Conservation (phyloP, 345 rosid species). For the Lepidium africanum region DNA sequence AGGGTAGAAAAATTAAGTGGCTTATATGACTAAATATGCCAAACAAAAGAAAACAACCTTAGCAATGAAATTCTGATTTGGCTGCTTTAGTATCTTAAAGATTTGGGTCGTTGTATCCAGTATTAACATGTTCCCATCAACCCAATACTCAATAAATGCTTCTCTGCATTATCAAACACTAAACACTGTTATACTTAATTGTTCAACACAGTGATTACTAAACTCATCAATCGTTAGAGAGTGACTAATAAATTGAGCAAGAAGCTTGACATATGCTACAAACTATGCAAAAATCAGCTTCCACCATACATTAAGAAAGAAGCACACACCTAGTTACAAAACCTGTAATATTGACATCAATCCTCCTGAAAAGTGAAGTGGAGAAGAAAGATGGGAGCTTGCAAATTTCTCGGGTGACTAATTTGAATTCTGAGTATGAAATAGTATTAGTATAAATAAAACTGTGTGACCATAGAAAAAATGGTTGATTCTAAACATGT, state of each 20-base stretch:
- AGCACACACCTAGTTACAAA: conserved; percentile 58
- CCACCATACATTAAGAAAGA: background rate
- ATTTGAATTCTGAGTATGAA: conserved; percentile 45
- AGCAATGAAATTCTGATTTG: conserved; percentile 51
- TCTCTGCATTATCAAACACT: conserved; percentile 40
- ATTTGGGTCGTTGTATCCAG: conserved; percentile 73
- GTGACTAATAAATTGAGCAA: background rate
- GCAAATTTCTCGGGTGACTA: conserved; percentile 79
- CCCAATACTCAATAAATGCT: conserved; percentile 78
- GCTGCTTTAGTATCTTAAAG: conserved; percentile 65
- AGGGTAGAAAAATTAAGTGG: background rate
- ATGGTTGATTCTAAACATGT: too few species aligned
- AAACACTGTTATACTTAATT: background rate
- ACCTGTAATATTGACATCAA: conserved; percentile 55
- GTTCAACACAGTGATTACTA: background rate
- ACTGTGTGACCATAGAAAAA: too few species aligned
- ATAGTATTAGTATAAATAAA: background rate
- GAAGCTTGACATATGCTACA: background rate
- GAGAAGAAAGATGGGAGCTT: conserved; percentile 90
- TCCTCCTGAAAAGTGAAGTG: conserved; percentile 58
- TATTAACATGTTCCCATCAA: conserved; percentile 66
- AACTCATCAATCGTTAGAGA: background rate
- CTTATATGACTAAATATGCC: background rate
- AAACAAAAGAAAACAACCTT: conserved; percentile 42
- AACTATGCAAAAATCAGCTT: background rate